phyloP scores from a whole-genome alignment of 345 rosid species.

The Rhodamnia argentea region DNA sequence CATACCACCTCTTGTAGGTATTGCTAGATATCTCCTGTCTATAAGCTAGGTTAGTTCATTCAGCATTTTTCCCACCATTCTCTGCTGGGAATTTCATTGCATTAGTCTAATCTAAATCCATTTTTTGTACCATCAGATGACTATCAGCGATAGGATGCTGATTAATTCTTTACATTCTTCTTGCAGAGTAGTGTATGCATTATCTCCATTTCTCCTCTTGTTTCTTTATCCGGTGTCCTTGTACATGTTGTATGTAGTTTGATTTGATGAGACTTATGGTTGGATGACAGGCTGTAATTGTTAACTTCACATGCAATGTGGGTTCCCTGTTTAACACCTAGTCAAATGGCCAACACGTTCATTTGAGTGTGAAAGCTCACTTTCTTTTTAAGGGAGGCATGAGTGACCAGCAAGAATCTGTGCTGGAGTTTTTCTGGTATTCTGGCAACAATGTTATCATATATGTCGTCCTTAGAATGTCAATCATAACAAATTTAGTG shows the following conservation, averaged over 20 bases:
- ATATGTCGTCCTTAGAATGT: background rate
- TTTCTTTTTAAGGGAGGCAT: background rate
- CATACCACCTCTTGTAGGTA: background rate
- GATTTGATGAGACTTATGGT: background rate
- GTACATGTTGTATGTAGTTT: background rate
- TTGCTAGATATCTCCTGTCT: background rate
- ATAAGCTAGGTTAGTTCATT: background rate
- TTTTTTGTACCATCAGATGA: background rate
- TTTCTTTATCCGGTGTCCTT: background rate
- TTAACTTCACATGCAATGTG: background rate
- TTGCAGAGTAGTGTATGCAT: background rate
- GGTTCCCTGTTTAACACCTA: background rate
- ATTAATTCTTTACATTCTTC: background rate
- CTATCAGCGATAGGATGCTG: background rate
- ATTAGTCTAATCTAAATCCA: background rate
- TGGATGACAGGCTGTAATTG: background rate
- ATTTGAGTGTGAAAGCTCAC: background rate
- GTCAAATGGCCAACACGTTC: background rate
- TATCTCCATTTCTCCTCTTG: background rate
- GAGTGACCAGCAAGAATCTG: background rate
- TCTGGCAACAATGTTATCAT: background rate
- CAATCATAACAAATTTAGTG: no score
- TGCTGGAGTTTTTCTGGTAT: background rate
- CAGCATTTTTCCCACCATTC: background rate
- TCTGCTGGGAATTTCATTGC: conserved; percentile 3